Percentiles rank a stretch among this genome's conserved stretches.
phyloP scores from a whole-genome alignment of 257 asterid species.

The Solanum chiquidenum region DNA sequence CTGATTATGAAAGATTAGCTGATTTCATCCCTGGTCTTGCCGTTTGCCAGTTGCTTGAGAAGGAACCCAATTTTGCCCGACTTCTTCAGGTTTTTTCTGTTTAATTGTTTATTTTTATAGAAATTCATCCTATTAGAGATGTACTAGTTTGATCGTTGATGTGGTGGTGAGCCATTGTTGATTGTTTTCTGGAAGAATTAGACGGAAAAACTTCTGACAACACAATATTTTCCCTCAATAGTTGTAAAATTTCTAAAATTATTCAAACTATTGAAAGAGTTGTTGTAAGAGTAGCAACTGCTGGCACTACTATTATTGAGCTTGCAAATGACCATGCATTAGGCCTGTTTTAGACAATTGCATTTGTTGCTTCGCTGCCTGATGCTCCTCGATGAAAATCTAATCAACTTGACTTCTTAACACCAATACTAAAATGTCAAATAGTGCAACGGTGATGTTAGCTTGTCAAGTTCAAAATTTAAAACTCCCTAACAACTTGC shows the following conservation, averaged over 20 bases:
- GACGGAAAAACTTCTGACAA: neutral
- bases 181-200: neutral
- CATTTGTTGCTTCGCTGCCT: neutral
- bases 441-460: neutral
- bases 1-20: slow-evolving; percentile 74
- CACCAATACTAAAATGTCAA: neutral
- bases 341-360: neutral
- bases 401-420: neutral
- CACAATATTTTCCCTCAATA: neutral
- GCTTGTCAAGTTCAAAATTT: neutral
- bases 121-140: neutral
- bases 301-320: neutral
- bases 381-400: neutral
- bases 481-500: neutral
- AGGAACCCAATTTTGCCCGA: slow-evolving; percentile 59
- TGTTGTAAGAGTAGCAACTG: neutral
- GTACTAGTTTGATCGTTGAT: neutral
- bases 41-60: slow-evolving; percentile 66
- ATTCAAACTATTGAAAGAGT: neutral
- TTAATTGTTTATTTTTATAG: neutral
- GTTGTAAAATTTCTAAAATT: neutral
- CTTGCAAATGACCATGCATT: neutral
- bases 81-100: slow-evolving; percentile 50
- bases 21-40: slow-evolving; percentile 82
- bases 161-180: neutral